Base-by-base conservation (phyloP, 805 yeast species). In the Martiniozyma abietophila region DNA sequence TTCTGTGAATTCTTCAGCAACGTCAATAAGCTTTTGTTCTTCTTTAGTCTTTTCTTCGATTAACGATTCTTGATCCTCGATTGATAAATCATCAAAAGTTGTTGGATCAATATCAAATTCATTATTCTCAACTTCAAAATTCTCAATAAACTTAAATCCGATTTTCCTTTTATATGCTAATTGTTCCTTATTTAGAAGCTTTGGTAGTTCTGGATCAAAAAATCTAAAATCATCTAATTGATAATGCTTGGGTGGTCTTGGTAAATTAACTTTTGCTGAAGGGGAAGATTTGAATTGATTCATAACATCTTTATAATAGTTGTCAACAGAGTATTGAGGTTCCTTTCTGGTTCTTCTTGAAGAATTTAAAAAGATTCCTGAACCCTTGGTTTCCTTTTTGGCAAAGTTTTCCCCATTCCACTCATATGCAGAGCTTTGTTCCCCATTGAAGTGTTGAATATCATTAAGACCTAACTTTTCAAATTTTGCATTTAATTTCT, bases 321-420 rank as follows among this genome's bases (percentile, higher is more conserved):
- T 80, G 54, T 81, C 92, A 30, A 80, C 71, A 0, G 83, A 76
- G 46, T 81, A 82, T 2, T 80, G 76, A 45, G 80, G 85, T 42
- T 81, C 88, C 43, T 80, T 81, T 43, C 88, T 61, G 49, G 81
- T 83, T 56, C 92, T 66, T 46, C 74, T 76, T 1, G 81, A 62
- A 1, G 89, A 92, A 46, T 80, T 80, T 21, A 80, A 73, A 84
- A 88, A 80, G 3, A 69, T 58, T 30, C 69, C 61, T 1, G 60
- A 50, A 22, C 56, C 59, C 22, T 63, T 62, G n/a, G 61, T 59
- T 38, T 58, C 63, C 48, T 76, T 74, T 47, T 75, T 73, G 41
- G 89, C 86, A 54, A 79, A 80, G 47, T 81, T 79, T 46, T 79
- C 70, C 12, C 98, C 98, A 50, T 92, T 86, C 98, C 98, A 89